phyloP scores from a whole-genome alignment of 768 basidiomycete species.

The Clitopilus hobsonii region DNA sequence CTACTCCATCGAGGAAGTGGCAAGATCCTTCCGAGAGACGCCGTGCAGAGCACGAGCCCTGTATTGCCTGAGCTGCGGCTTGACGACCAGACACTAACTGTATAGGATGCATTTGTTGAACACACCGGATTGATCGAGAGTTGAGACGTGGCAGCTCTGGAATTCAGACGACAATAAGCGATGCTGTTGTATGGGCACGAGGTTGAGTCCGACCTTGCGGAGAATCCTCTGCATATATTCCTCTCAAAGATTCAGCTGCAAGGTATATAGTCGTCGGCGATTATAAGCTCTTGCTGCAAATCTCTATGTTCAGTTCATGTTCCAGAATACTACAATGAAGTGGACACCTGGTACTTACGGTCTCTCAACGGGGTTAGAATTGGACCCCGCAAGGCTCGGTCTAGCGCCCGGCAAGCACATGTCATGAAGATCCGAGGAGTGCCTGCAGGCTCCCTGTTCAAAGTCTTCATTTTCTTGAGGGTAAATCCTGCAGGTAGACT shows the following conservation, averaged over 20 bases:
- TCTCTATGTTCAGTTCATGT: not conserved
- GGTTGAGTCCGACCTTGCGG: not conserved
- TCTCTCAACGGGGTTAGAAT: not conserved
- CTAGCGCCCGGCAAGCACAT: not conserved
- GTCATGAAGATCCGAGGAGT: not conserved
- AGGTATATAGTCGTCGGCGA: no score
- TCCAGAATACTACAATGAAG: not conserved
- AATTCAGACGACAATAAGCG: not conserved
- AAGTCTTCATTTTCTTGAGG: not conserved
- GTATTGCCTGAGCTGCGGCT: not conserved
- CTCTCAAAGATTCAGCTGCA: no score
- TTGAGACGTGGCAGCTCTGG: not conserved
- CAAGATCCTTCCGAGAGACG: not conserved
- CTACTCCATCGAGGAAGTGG: slow-evolving; percentile 1
- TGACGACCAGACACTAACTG: not conserved
- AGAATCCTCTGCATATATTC: not conserved
- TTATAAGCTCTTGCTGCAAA: no score
- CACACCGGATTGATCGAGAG: not conserved
- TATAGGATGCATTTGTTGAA: not conserved
- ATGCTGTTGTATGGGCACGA: not conserved
- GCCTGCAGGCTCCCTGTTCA: not conserved
- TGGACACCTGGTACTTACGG: not conserved
- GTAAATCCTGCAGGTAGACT: not conserved
- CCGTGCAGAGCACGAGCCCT: not conserved
- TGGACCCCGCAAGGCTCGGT: not conserved